A percentile compares a stretch with the other conserved stretches of the same genome.
phyloP scores from a whole-genome alignment of 2,329 filamentous ascomycete species.

The Exophiala alcalophila region DNA sequence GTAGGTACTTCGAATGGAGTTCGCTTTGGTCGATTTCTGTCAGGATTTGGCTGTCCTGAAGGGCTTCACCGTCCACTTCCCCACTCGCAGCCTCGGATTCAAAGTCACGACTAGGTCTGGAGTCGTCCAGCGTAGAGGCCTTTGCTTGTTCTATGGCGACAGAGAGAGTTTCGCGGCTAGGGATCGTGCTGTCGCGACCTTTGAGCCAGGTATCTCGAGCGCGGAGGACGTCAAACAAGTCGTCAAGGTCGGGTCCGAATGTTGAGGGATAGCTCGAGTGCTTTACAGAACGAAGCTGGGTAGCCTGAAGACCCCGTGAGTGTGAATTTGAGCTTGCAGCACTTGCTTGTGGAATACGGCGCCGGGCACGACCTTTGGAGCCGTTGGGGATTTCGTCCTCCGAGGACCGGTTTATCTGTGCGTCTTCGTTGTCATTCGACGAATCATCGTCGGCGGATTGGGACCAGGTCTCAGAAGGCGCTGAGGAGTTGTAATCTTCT shows the following conservation, averaged over 20 bases:
- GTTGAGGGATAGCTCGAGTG: conserved; percentile 47
- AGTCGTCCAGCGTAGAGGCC: too few relatives aligned
- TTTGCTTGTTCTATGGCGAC: neutral
- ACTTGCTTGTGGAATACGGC: neutral
- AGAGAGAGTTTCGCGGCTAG: conserved; percentile 41
- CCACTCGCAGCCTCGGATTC: too few relatives aligned
- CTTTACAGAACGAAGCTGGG: conserved; percentile 41
- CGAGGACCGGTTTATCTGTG: conserved; percentile 6
- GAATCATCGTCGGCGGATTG: conserved; percentile 14
- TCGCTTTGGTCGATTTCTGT: conserved; percentile 2
- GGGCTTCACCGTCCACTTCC: too few relatives aligned
- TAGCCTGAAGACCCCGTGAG: conserved; percentile 39
- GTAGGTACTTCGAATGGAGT: conserved; percentile 13
- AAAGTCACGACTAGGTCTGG: too few relatives aligned
- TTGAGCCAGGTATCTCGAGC: conserved; percentile 52
- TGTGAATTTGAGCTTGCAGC: conserved; percentile 32
- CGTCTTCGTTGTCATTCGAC: conserved; percentile 13
- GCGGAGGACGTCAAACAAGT: conserved; percentile 48
- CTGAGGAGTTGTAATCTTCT: conserved; percentile 10
- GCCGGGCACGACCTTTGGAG: neutral
- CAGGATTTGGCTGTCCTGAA: conserved; percentile 7
- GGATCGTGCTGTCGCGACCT: conserved; percentile 49
- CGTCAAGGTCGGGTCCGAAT: conserved; percentile 51
- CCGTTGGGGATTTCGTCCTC: conserved; percentile 2
- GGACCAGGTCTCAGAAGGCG: conserved; percentile 2